Base-by-base conservation (phyloP, 768 basidiomycete genomes). In the Trametes cubensis region DNA sequence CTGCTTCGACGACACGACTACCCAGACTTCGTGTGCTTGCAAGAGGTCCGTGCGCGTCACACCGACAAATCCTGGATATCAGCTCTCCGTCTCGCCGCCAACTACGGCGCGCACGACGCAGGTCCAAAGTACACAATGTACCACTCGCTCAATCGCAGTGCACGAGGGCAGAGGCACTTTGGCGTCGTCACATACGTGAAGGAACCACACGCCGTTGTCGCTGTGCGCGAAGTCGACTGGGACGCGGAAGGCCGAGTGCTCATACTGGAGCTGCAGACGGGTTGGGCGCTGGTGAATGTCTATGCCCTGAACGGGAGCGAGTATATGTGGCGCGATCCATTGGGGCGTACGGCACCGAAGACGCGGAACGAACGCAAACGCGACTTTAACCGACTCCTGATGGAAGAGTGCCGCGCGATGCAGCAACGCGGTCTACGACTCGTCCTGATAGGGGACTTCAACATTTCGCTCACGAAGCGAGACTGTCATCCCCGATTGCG, bases 261-360 rank as follows among this genome's bases (percentile, higher is more conserved):
- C 45, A 66, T 71, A 41, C 60, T 71, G 17, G 70, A 69, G 63
- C 62, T 71, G 64, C 58, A 63, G 61, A 48, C 59, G 15, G 68
- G 70, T 15, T 69, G 68, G 67, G 70, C 68, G 14, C 63, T 71
- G 34, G 63, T 71, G 58, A 69, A 71, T 58, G 68, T 71, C 45
- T 71, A 71, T 57, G 70, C 70, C 40, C 55, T 71, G 14, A 71
- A 71, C 59, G 68, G 70, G 55, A 71, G 66, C 60, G 70, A 70
- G 61, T 67, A 64, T 57, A 61, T 66, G 64, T 71, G 70, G 70
- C 58, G 62, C 20, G 68, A 69, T 55, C 63, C 65, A 15, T 47
- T 61, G 25, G 69, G 67, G 2, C 30, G 40, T 13, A 45, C 38
- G 13, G 26, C 61, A 23, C 67, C 66, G 20, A 66, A 68, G 63